Evolutionary conservation across 768 basidiomycete genomes (phyloP).

Genomic region (Tubosaeta brunneosetosa): DNA sequence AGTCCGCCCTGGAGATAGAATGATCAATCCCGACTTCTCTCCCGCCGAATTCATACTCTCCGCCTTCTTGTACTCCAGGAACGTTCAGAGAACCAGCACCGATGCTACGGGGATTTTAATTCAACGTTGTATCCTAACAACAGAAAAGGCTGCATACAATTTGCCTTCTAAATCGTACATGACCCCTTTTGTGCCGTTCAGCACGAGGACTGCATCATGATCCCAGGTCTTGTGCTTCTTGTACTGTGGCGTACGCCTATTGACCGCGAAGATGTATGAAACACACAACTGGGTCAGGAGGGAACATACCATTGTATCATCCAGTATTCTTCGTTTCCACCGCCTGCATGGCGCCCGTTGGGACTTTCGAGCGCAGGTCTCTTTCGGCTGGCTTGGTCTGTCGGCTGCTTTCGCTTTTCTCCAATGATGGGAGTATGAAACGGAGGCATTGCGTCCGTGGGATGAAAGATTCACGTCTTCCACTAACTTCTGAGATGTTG

Average conservation of each 20-base stretch:
- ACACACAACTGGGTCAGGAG: neutral
- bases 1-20: slow-evolving; percentile 49
- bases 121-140: neutral
- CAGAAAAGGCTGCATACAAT: slow-evolving; percentile 40
- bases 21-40: slow-evolving; percentile 68
- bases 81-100: slow-evolving; percentile 45
- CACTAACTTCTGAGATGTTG: neutral
- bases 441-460: slow-evolving; percentile 17
- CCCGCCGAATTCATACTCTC: slow-evolving; percentile 39
- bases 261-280: neutral
- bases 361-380: slow-evolving; percentile 24
- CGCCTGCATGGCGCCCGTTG: slow-evolving; percentile 1
- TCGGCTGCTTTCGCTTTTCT: slow-evolving; percentile 29
- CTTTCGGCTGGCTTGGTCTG: slow-evolving; percentile 25
- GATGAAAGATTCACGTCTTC: neutral
- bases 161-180: slow-evolving; percentile 63
- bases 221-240: slow-evolving; percentile 93
- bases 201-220: slow-evolving; percentile 66
- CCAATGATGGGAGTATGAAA: slow-evolving; percentile 16
- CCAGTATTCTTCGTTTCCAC: slow-evolving; percentile 49
- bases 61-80: slow-evolving; percentile 35
- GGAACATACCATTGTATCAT: slow-evolving; percentile 68
- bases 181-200: slow-evolving; percentile 41
- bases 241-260: slow-evolving; percentile 62
- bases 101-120: slow-evolving; percentile 36